Evolutionary conservation across 345 rosid species (phyloP), one percentile per base, ranked within the genome.

Genomic region (Cochlearia excelsa): DNA sequence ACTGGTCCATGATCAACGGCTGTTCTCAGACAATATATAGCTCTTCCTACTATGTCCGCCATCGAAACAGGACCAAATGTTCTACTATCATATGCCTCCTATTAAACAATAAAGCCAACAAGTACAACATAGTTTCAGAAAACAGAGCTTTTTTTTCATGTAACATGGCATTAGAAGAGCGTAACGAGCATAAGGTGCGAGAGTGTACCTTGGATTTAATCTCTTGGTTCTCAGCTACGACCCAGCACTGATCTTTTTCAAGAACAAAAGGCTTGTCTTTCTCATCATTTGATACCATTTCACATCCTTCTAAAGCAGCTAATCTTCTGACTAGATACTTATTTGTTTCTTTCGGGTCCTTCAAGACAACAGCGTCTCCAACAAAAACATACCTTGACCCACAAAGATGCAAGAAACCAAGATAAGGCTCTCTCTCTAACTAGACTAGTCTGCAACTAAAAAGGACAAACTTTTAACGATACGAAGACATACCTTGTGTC

Each of bases 1-100:
- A 94, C 89, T 16, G 93, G 96, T 67, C 97, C 99, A 69, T 94
- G 97, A 73, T 94, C 99, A 57, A 90, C 88, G 31, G 89, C 95
- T 23, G 88, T 82, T 49, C 82, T 78, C 51, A 90, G 80, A 73
- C 93, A 81, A 69, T 94, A 94, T 61, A 94, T 74, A 41, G 77
- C 97, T 65, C 99, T 76, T 29, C 99, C 99, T 56, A 85, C 81
- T 49, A 94, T 84, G 75, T 76, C 69, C 0, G 83, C 54, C 84
- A 82, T 78, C 34, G 90, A 71, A 65, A 94, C 73, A 5, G 99
- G 97, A 67, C 99, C 99, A 72, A 84, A 94, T 41, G 56, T 65
- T 74, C 99, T 77, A 67, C 99, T 94, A 69, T 94, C 99, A 39
- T 78, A 74, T 44, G 95, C 96, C 71, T 94, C 96, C 97, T 90